Base-by-base conservation (phyloP, 2,329 filamentous ascomycete species). In the Chlorencoelia australis region DNA sequence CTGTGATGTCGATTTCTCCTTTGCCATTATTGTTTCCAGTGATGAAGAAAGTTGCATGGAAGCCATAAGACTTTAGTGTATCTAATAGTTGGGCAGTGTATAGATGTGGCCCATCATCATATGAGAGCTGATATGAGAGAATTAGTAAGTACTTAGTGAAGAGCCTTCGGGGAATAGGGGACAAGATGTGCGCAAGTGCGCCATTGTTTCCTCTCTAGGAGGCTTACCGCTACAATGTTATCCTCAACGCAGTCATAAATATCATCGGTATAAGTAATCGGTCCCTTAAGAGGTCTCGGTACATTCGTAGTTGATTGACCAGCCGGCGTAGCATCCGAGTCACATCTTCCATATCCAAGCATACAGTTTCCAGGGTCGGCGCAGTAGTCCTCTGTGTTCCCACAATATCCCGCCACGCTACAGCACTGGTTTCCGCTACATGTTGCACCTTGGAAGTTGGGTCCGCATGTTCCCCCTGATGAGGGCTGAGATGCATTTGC, bases 21-120 rank as follows among this genome's bases (percentile, higher is more conserved):
- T 50, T 50, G 28, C 44, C 71, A 48, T 68, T 60, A 53, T 72
- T 73, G 57, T 66, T 71, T 5, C 70, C 70, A 3, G 66, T 73
- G 42, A 82, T 64, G 56, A 81, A 82, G 54, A 82, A 82, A 1
- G 78, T 82, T 1, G 74, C 77, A 44, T 72, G 74, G n/a, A 71
- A 75, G 8, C 67, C 59, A 51, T 77, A 75, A 16, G 59, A 60
- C 41, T 68, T 66, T 26, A 82, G 63, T 25, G 75, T 58, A 48
- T 80, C 70, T 14, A 82, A 34, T 6, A 82, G 64, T 44, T 79
- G 71, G n/a, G 81, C 63, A 2, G 77, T 82, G 55, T 75, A 79
- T 14, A 65, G 56, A 44, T 71, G 71, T 15, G 77, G 78, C 1
- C 78, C 78, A 52, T 82, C 78, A 46, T 82, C 78, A 46, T 71